Evolutionary conservation across 2,329 filamentous ascomycete genomes (phyloP), one percentile per base, ranked within the genome.

Genomic region (Phaeosphaeriaceae sp.): DNA sequence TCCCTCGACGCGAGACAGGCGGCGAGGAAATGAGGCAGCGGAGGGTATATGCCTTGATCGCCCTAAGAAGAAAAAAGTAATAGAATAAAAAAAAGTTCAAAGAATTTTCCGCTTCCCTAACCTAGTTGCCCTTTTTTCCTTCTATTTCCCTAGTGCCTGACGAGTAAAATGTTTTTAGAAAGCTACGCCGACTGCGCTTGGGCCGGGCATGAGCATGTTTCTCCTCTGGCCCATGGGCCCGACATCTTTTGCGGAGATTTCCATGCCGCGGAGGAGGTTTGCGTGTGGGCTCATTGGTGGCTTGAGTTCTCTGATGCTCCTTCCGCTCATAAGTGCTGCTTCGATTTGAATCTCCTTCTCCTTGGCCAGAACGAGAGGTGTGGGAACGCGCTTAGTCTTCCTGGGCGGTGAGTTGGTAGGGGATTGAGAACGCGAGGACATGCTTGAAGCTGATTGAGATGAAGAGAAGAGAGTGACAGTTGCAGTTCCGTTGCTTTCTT

Each of bases 101-200:
- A n/a, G 6, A 37, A 13, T 12, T 33, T n/a, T 32, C 21, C 17
- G 13, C 16, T 12, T 42, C 23, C n/a, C 44, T 6, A 33, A 35
- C 26, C 40, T 16, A 17, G 17, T 48, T 16, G 26, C 13, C 5
- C 15, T 16, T 39, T 1, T 26, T 16, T 39, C 2, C 12, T 37
- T 13, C 34, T 20, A 37, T 20, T 20, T 37, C 11, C 34, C 16
- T 20, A 4, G 17, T 20, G 23, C 6, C 23, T 16, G 23, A 6
- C 23, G 23, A 11, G 6, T 8, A 6, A 2, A 6, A 8, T 6
- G 3, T 26, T 26, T 38, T 46, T 62, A 73, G 46, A 72, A 72
- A 2, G 70, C 70, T n/a, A 73, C 60, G 17, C 70, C 70, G 20
- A 72, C 70, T 0, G 63, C 63, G 6, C 46, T 46, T 1, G 61